phyloP scores from a whole-genome alignment of 1,284 basidiomycete species.

The Schizophyllum amplum region DNA sequence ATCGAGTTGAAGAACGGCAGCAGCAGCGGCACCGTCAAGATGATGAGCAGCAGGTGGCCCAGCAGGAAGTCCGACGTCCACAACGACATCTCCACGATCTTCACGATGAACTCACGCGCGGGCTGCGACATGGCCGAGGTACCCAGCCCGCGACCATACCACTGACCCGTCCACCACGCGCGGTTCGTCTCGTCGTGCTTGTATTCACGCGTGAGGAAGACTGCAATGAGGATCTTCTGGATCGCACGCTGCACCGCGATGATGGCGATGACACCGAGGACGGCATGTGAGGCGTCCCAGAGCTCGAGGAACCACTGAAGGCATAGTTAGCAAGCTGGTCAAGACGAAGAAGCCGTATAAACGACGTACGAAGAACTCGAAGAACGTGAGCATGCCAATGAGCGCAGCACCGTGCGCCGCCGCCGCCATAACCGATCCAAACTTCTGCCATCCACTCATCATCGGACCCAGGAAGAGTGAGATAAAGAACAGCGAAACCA shows the following conservation, averaged over 20 bases:
- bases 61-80: constrained; percentile 90
- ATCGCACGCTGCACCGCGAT: constrained; percentile 85
- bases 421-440: constrained; percentile 87
- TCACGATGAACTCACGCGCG: constrained; percentile 92
- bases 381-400: constrained; percentile 80
- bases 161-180: constrained; percentile 99
- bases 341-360: constrained; percentile 3
- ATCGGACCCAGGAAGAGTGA: constrained; percentile 91
- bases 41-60: constrained; percentile 76
- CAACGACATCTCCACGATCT: constrained; percentile 93
- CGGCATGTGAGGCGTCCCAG: constrained; percentile 93
- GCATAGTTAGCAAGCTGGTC: constrained; percentile 12
- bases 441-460: constrained; percentile 79
- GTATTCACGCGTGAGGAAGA: constrained; percentile 90
- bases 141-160: constrained; percentile 90
- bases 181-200: constrained; percentile 96
- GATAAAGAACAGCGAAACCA: constrained; percentile 83
- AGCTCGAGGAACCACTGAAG: constrained; percentile 91
- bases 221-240: constrained; percentile 89
- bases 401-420: constrained; percentile 77
- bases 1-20: constrained; percentile 84
- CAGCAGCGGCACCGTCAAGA: constrained; percentile 77
- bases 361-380: constrained; percentile 84
- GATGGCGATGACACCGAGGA: constrained; percentile 80
- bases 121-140: constrained; percentile 87